Base-by-base conservation (phyloP, 305 asterid species). In the Plantago lanceolata region DNA sequence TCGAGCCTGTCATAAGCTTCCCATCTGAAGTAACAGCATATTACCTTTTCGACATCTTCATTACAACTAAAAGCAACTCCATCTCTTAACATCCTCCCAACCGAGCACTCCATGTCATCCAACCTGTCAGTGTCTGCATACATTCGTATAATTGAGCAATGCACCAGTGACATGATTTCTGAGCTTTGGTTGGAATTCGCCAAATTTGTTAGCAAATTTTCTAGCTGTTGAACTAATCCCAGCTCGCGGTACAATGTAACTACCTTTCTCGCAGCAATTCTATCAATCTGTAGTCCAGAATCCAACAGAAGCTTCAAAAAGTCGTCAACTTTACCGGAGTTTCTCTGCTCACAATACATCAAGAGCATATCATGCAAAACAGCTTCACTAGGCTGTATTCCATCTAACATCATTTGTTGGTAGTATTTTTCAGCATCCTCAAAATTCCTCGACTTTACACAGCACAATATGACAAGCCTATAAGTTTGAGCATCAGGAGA, bases 31-130 rank as follows among this genome's bases (percentile, higher is more conserved):
- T 80, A 80, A 26, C 73, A 76, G 60, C 81, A 76, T 16, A 83
- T 74, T 7, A 74, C 75, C 76, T 73, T 78, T 20, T 80, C 79
- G 63, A 80, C 82, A 70, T 80, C 89, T 56, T 80, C 77, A 0
- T 75, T 54, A 20, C 59, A 65, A 51, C 70, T 60, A 65, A 83
- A 83, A 17, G 79, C 63, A 56, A 74, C 37, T 4, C 81, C 81
- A 21, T 55, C 31, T 59, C 67, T 76, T 26, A 76, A 45, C 89
- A 83, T 83, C 59, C 84, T 64, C 60, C 79, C 82, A 3, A 80
- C 81, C 1, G 73, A 59, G 64, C 70, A 80, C 73, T 83, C 86
- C 2, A 78, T 86, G 15, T 80, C 84, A 55, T 83, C 86, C 61
- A 83, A 64, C 55, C 82, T 71, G 64, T 76, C 82, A 16, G 21